Evolutionary conservation across 2,329 filamentous ascomycete species (phyloP), one percentile per base, ranked within the genome.

Genomic region (Hymenoscyphus repandus): DNA sequence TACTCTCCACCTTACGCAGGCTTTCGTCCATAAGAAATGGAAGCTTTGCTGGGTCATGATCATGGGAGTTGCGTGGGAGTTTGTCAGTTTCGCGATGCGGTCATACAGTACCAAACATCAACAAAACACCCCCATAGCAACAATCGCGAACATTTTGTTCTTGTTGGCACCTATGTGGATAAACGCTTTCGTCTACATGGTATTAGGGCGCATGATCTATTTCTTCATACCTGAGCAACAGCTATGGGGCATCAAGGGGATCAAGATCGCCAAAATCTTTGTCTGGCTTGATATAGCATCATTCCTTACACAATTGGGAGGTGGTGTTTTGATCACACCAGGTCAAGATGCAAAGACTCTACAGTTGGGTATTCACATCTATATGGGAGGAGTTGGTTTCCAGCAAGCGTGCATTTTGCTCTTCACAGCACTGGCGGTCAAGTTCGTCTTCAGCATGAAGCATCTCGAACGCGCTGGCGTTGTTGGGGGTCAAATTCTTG

Each of bases 301-400:
- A 12, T 77, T 78, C 60, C 49, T 77, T 13, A 63, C 75, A 30
- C 74, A 78, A 58, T 66, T 62, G 12, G 64, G 52, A 2, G 74
- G 73, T 15, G 61, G 62, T 18, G 62, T 74, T 53, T 61, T 55
- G 51, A 69, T 52, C 22, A 60, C 38, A 20, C 53, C 60, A 45
- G 62, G 64, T 30, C 67, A 72, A 57, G 3, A 58, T 54, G 1
- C 52, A 61, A 55, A 60, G 0, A 56, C 58, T 9, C 58, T 63
- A 1, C 64, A 69, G 60, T 60, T 70, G 31, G 64, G 63, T 1
- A 68, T 74, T 0, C 65, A 72, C 45, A 65, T 74, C 51, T 80
- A 79, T 62, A 79, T 77, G 73, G 74, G 71, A 10, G 76, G 76
- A 0, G 74, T 79, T 13, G 75, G 71, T 0, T 60, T 79, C 0